phyloP scores from a whole-genome alignment of 768 basidiomycete genomes.

The Russula sp. region DNA sequence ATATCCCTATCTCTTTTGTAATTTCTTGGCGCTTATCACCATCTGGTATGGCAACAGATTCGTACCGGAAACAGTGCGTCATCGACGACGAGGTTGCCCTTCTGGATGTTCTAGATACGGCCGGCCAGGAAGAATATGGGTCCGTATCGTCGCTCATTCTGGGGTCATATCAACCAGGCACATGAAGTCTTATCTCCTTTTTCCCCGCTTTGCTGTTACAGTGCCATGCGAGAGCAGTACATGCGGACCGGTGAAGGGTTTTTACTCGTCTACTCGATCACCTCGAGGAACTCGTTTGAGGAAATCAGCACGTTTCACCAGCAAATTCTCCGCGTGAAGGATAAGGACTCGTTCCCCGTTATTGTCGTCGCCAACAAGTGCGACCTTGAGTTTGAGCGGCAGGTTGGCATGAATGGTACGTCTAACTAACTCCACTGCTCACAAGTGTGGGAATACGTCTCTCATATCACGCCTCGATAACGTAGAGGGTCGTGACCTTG shows the following conservation, averaged over 20 bases:
- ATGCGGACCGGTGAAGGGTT: conserved; percentile 99
- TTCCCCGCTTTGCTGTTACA: conserved; percentile 37
- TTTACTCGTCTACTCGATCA: conserved; percentile 96
- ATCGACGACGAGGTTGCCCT: conserved; percentile 99
- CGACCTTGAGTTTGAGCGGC: conserved; percentile 92
- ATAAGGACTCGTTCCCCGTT: conserved; percentile 92
- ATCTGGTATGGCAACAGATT: conserved; percentile 53
- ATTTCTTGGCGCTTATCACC: conserved; percentile 1
- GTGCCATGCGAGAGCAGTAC: conserved; percentile 98
- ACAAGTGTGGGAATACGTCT: background rate
- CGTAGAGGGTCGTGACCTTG: conserved; percentile 94
- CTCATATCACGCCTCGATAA: background rate
- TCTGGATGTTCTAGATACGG: conserved; percentile 94
- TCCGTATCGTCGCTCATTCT: conserved; percentile 42
- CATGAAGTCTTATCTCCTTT: conserved; percentile 11
- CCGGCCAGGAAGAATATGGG: conserved; percentile 98
- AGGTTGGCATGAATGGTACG: conserved; percentile 91
- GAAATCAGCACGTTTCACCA: conserved; percentile 96
- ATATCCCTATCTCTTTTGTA: background rate
- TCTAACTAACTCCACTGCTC: conserved; percentile 16
- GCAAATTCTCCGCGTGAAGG: conserved; percentile 95
- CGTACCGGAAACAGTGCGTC: conserved; percentile 94
- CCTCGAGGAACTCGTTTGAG: conserved; percentile 96
- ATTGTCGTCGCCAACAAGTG: conserved; percentile 98
- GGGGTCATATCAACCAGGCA: conserved; percentile 16